Evolutionary conservation across 306 rosid species (phyloP).

Genomic region (Castanea mollissima): DNA sequence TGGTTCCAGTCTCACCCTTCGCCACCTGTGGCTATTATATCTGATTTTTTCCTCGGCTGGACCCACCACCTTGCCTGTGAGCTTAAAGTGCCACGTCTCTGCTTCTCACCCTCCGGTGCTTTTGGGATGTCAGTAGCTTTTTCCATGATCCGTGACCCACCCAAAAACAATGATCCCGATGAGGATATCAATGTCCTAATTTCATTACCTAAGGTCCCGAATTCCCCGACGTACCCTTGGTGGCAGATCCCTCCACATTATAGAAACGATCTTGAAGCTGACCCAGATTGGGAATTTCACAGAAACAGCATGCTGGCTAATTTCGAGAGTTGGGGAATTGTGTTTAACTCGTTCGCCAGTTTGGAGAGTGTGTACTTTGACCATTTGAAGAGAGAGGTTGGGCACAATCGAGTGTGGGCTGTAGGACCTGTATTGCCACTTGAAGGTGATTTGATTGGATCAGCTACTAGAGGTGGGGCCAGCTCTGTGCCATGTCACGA

Average conservation of each 20-base stretch:
- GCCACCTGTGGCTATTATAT: slow-evolving; percentile 37
- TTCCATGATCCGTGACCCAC: slow-evolving; percentile 25
- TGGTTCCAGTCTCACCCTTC: slow-evolving; percentile 33
- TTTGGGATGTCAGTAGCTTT: neutral
- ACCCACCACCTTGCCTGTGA: slow-evolving; percentile 39
- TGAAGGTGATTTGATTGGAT: neutral
- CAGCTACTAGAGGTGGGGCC: slow-evolving; percentile 29
- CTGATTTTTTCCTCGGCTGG: slow-evolving; percentile 59
- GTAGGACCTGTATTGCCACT: slow-evolving; percentile 39
- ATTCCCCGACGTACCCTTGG: slow-evolving; percentile 40
- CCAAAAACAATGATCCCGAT: neutral
- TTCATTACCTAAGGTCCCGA: slow-evolving; percentile 34
- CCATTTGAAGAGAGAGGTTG: slow-evolving; percentile 28
- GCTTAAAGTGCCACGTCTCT: slow-evolving; percentile 30
- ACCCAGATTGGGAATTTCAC: slow-evolving; percentile 28
- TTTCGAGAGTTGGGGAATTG: slow-evolving; percentile 32
- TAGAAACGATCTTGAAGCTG: neutral
- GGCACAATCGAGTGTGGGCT: slow-evolving; percentile 39
- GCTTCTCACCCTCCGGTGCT: slow-evolving; percentile 48
- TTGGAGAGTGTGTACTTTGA: slow-evolving; percentile 34
- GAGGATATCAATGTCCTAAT: neutral
- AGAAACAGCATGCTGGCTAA: slow-evolving; percentile 11
- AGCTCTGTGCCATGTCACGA: slow-evolving; percentile 17
- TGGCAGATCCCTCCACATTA: slow-evolving; percentile 24
- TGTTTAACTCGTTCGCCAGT: slow-evolving; percentile 35